Percentiles rank a stretch among this genome's conserved stretches.
Conservation (phyloP, 768 basidiomycete species). For the Candolleomyces eurysporus region DNA sequence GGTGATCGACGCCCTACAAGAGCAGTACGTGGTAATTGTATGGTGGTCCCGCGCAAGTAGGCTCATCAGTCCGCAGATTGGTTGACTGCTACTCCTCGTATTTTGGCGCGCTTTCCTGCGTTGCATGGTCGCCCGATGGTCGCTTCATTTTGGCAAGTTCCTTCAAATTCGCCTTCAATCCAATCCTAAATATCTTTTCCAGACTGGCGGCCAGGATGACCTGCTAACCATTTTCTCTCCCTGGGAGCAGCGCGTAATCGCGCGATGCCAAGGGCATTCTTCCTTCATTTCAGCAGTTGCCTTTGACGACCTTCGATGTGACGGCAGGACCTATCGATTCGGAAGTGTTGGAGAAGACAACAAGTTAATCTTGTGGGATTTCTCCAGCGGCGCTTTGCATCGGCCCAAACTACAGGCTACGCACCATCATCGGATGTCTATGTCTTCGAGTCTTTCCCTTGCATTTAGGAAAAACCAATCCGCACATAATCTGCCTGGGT, state of each 20-base stretch:
- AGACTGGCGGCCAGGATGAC: conserved; percentile 98
- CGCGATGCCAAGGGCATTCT: conserved; percentile 95
- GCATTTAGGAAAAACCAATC: conserved; percentile 65
- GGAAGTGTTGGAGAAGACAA: conserved; percentile 97
- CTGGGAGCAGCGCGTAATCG: conserved; percentile 90
- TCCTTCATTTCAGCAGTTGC: conserved; percentile 89
- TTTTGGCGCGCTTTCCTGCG: conserved; percentile 86
- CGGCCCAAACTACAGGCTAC: conserved; percentile 73
- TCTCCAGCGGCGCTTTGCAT: conserved; percentile 87
- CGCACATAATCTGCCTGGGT: conserved; percentile 50
- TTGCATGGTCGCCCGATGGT: conserved; percentile 95
- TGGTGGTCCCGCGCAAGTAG: neutral
- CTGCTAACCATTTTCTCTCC: conserved; percentile 92
- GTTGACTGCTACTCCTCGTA: conserved; percentile 93
- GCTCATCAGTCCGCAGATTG: conserved; percentile 49
- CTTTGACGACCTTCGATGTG: conserved; percentile 88
- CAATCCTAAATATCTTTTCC: conserved; percentile 8
- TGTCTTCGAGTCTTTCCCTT: conserved; percentile 77
- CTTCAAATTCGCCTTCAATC: conserved; percentile 1
- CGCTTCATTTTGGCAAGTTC: conserved; percentile 79
- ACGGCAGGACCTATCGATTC: conserved; percentile 90
- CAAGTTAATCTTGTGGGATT: conserved; percentile 94
- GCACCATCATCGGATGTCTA: conserved; percentile 72
- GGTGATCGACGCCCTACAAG: conserved; percentile 84
- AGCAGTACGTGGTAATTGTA: conserved; percentile 56